Evolutionary conservation across 2,329 filamentous ascomycete genomes (phyloP).

Genomic region (Diaporthe capsici): DNA sequence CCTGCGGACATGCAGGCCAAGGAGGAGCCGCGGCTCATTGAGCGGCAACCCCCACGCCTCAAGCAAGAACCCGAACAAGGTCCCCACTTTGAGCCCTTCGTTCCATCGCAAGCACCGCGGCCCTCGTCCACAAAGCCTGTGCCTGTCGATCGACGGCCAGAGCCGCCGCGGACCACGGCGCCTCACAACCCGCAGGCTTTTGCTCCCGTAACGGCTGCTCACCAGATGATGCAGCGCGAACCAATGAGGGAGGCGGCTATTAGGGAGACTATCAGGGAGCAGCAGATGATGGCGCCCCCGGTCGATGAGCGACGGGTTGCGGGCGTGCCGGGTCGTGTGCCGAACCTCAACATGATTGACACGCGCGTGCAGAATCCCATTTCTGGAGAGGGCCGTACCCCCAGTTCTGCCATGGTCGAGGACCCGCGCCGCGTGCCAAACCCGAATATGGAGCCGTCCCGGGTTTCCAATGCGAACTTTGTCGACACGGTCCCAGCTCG

Average conservation of each 20-base stretch:
- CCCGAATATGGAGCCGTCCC: slow-evolving; percentile 35
- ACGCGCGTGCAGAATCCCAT: slow-evolving; percentile 19
- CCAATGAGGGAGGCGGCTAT: slow-evolving; percentile 23
- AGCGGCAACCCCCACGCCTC: slow-evolving; percentile 52
- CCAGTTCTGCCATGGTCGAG: slow-evolving; percentile 32
- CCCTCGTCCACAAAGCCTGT: slow-evolving; percentile 53
- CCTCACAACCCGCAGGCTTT: slow-evolving; percentile 51
- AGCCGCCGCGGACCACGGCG: slow-evolving; percentile 58
- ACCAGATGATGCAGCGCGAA: slow-evolving; percentile 39
- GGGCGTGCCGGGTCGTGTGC: slow-evolving; percentile 54
- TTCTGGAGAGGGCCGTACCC: slow-evolving; percentile 27
- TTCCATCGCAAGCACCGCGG: slow-evolving; percentile 56
- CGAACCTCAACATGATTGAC: slow-evolving; percentile 43
- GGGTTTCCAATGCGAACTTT: slow-evolving; percentile 37
- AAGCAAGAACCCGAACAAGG: slow-evolving; percentile 66
- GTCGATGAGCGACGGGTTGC: slow-evolving; percentile 55
- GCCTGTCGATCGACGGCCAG: slow-evolving; percentile 57
- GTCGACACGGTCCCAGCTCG: slow-evolving; percentile 30
- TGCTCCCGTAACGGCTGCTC: slow-evolving; percentile 44
- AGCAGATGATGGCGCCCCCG: slow-evolving; percentile 49
- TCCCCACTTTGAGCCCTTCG: slow-evolving; percentile 62
- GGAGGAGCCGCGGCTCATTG: slow-evolving; percentile 47
- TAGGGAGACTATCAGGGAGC: slow-evolving; percentile 33
- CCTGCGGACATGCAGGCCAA: slow-evolving; percentile 47
- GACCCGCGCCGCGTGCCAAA: slow-evolving; percentile 36